A percentile compares a stretch with the other conserved stretches of the same genome.
phyloP scores from a whole-genome alignment of 805 yeast genomes.

The Ascoidea rubescens region DNA sequence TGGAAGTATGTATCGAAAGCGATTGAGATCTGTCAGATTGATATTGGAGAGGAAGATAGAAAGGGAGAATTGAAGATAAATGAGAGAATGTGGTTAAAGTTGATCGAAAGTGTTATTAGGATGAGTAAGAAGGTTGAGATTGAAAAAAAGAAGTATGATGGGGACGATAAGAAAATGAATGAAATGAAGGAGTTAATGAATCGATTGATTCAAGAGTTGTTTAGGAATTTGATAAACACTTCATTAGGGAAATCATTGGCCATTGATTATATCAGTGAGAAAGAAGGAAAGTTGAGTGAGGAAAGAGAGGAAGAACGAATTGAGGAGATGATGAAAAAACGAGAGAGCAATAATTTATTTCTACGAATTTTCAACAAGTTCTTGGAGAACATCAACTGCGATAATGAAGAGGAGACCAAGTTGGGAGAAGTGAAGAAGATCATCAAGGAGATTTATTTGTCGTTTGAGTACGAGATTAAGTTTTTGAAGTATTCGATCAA shows the following conservation, averaged over 20 bases:
- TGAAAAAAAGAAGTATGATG: not conserved
- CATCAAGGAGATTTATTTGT: constrained; percentile 46
- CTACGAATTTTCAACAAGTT: constrained; percentile 40
- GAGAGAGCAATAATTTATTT: constrained; percentile 20
- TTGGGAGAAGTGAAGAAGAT: constrained; percentile 46
- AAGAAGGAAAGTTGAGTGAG: not conserved
- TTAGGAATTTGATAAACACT: constrained; percentile 24
- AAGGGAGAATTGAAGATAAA: constrained; percentile 15
- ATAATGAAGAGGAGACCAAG: constrained; percentile 29
- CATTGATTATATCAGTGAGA: constrained; percentile 10
- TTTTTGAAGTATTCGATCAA: constrained; percentile 36
- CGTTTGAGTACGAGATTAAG: constrained; percentile 50
- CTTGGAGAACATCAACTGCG: constrained; percentile 24
- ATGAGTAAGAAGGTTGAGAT: constrained; percentile 18
- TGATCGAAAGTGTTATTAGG: constrained; percentile 25
- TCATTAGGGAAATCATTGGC: constrained; percentile 8
- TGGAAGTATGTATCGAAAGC: constrained; percentile 23
- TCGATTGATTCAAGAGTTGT: constrained; percentile 26
- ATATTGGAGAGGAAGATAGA: constrained; percentile 7
- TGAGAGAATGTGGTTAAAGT: constrained; percentile 24
- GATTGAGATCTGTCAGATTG: constrained; percentile 18
- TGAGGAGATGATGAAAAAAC: constrained; percentile 9
- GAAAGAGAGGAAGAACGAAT: too few species aligned
- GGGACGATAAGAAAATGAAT: constrained; percentile 3
- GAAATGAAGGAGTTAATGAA: constrained; percentile 21